Conservation (phyloP, 2,329 filamentous ascomycete species). For the Pseudocercospora vitis region DNA sequence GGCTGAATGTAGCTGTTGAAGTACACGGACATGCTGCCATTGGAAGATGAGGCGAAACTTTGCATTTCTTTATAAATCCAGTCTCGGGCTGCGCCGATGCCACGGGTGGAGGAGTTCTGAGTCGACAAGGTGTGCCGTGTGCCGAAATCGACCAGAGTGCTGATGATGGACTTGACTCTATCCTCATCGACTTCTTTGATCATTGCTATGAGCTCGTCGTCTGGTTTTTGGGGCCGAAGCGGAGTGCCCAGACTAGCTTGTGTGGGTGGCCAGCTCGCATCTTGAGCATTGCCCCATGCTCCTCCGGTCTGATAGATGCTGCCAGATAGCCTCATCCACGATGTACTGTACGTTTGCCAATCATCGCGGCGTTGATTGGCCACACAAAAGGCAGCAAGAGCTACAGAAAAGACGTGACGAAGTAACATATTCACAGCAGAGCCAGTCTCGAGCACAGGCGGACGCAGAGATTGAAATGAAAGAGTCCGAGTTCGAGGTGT, state of each 20-base stretch:
- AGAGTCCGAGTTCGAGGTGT: neutral
- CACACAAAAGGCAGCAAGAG: neutral
- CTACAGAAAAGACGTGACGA: neutral
- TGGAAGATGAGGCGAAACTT: slow-evolving; percentile 48
- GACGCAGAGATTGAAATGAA: neutral
- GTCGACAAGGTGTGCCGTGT: slow-evolving; percentile 58
- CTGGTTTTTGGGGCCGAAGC: slow-evolving; percentile 44
- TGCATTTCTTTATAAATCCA: slow-evolving; percentile 57
- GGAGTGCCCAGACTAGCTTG: slow-evolving; percentile 35
- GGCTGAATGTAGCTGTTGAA: slow-evolving; percentile 55
- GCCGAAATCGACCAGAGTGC: slow-evolving; percentile 57
- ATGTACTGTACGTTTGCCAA: slow-evolving; percentile 7
- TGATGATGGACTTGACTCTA: slow-evolving; percentile 53
- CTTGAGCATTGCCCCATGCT: slow-evolving; percentile 27
- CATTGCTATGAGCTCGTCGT: slow-evolving; percentile 43
- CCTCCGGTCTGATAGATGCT: slow-evolving; percentile 26
- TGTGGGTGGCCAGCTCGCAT: slow-evolving; percentile 44
- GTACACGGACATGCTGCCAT: slow-evolving; percentile 54
- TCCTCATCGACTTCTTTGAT: slow-evolving; percentile 43
- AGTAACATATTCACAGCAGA: neutral
- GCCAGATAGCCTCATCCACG: slow-evolving; percentile 32
- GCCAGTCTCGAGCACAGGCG: no score
- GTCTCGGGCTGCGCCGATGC: slow-evolving; percentile 58
- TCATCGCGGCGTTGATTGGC: neutral
- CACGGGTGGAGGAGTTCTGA: slow-evolving; percentile 52